Conservation (phyloP, 768 basidiomycete species). For the Amanita exitialis region DNA sequence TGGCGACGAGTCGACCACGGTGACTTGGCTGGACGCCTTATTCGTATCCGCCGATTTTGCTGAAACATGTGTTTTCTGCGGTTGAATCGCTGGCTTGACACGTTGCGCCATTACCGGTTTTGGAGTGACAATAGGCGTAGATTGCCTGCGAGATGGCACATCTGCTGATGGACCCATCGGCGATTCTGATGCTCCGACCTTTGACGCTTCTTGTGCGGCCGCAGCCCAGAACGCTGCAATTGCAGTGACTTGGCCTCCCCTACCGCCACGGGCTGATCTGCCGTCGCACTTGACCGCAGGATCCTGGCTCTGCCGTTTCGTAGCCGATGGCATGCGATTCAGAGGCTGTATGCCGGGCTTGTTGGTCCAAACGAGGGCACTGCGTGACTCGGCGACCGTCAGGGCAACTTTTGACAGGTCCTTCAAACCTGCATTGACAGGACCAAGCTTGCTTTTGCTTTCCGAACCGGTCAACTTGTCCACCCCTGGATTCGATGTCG, state of each 20-base stretch:
- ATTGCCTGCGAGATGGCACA: background rate
- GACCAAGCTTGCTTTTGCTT: background rate
- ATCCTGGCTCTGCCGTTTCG: conserved; percentile 21
- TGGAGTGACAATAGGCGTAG: background rate
- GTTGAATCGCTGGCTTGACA: background rate
- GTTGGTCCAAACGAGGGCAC: conserved; percentile 6
- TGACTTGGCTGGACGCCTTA: background rate
- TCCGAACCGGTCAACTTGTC: background rate
- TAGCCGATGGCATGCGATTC: conserved; percentile 20
- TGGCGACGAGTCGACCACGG: background rate
- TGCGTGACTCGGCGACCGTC: conserved; percentile 11
- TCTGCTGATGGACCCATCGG: background rate
- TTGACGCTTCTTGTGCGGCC: conserved; percentile 17
- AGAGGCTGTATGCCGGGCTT: conserved; percentile 14
- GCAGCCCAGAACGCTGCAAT: conserved; percentile 70
- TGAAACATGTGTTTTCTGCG: background rate
- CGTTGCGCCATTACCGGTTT: background rate
- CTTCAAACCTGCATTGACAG: conserved; percentile 8
- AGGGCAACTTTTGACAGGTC: conserved; percentile 10
- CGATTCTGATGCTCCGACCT: background rate
- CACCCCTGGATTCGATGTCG: background rate
- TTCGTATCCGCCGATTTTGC: background rate
- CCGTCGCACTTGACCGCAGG: conserved; percentile 61
- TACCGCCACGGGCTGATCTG: conserved; percentile 68
- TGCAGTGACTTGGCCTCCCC: conserved; percentile 64